Evolutionary conservation across 2,329 filamentous ascomycete genomes (phyloP).

Genomic region (Alternaria brassicae): DNA sequence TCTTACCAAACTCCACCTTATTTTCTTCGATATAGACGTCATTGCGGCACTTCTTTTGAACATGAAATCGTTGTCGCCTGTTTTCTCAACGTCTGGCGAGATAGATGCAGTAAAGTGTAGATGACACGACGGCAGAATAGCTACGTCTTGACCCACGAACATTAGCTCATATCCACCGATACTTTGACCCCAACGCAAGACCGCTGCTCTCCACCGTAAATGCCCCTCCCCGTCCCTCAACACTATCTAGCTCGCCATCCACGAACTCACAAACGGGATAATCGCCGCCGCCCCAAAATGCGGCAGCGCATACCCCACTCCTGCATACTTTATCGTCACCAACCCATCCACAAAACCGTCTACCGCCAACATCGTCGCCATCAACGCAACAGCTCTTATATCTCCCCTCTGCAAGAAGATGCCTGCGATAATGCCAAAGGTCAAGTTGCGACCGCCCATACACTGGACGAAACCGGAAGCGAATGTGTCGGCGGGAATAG

Average conservation of each 20-base stretch:
- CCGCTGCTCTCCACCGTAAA: not conserved
- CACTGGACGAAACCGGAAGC: constrained; percentile 27
- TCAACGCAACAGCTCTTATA: constrained; percentile 13
- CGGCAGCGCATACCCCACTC: constrained; percentile 9
- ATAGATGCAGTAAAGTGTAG: not conserved
- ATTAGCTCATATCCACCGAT: not conserved
- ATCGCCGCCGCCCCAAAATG: constrained; percentile 23
- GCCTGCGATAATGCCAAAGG: constrained; percentile 19
- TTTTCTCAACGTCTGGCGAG: too few relatives aligned
- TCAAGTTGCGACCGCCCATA: constrained; percentile 25
- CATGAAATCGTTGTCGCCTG: not conserved
- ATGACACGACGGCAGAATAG: not conserved
- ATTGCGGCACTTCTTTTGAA: not conserved
- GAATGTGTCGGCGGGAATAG: constrained; percentile 16
- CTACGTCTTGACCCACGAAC: not conserved
- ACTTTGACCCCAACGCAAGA: not conserved
- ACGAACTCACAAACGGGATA: constrained; percentile 19
- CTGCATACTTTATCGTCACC: constrained; percentile 20
- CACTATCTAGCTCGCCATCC: constrained; percentile 16
- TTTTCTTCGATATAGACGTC: constrained; percentile 9
- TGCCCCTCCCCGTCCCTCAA: too few relatives aligned
- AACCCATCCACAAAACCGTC: constrained; percentile 22
- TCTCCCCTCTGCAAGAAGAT: constrained; percentile 15
- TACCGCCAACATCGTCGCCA: constrained; percentile 22
- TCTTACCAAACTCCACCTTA: not conserved